These are phyloP conservation scores for Rhynchosporium agropyri DNA, from an alignment of 2,329 filamentous ascomycete genomes.

Conservation along the genomic window DNA sequence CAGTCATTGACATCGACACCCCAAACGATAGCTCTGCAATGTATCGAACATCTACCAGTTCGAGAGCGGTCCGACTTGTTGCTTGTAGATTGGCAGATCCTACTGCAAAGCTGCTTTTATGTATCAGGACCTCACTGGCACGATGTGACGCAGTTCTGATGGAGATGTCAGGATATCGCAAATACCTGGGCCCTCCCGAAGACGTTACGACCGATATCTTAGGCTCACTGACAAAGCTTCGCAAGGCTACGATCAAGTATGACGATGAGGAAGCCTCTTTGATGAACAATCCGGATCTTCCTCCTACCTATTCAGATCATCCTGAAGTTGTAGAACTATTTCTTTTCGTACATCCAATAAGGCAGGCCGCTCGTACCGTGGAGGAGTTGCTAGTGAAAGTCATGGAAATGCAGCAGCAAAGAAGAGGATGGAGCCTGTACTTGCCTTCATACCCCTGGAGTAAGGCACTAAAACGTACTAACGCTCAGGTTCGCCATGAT, in stretches of 20 bases:
- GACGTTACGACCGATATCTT: conserved; percentile 49
- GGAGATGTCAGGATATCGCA: conserved; percentile 55
- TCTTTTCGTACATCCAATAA: conserved; percentile 57
- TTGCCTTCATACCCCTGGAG: conserved; percentile 56
- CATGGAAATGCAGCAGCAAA: conserved; percentile 50
- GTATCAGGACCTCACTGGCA: conserved; percentile 50
- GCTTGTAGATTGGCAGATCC: conserved; percentile 48
- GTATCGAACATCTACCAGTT: conserved; percentile 36
- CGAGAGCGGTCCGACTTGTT: conserved; percentile 41
- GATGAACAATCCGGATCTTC: conserved; percentile 49
- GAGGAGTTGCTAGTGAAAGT: conserved; percentile 52
- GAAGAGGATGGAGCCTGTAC: conserved; percentile 48
- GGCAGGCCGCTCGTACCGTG: conserved; percentile 54
- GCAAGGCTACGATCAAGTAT: conserved; percentile 50
- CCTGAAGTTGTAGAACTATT: conserved; percentile 56
- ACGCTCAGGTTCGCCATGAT: conserved; percentile 61
- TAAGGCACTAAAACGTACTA: conserved; percentile 57
- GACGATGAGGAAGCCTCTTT: conserved; percentile 52
- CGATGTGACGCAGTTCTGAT: conserved; percentile 57
- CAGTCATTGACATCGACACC: conserved; percentile 44
- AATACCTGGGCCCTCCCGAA: conserved; percentile 49
- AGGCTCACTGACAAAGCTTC: conserved; percentile 46
- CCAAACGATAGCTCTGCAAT: conserved; percentile 35
- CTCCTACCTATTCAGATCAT: conserved; percentile 50
- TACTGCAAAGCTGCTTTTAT: conserved; percentile 50